Base-by-base conservation (phyloP, 768 basidiomycete species). In the Trametes cinnabarina region DNA sequence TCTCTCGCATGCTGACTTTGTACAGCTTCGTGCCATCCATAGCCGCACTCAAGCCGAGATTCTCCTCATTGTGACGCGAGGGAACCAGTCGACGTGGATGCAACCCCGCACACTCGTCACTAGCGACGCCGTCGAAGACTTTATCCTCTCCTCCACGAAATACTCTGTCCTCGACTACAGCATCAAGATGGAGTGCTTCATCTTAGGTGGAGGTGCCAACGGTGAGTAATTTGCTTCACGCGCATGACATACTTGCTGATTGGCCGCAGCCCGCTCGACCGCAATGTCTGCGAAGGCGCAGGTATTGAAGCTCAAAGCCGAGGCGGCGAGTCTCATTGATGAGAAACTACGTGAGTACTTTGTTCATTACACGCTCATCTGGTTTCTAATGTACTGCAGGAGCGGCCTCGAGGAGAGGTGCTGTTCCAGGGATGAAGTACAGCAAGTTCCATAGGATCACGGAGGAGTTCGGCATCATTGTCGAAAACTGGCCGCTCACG, bases 401-500 rank as follows among this genome's bases (percentile, higher is more conserved):
- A 11, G 46, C 22, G 46, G 46, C 46, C 26, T 47, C 46, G 26
- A 47, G 46, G 44, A 19, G 46, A 7, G 46, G 26, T 42, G 19
- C 32, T 30, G 23, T 50, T 35, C 15, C 34, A 43, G 32, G 41
- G 4, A 68, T 68, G 67, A 40, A 37, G 30, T 66, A 68, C 50
- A 19, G 20, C 19, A 62, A 65, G 43, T 66, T 67, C 49, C 60
- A 63, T 15, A 35, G 57, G 30, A 62, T 68, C 52, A 68, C 67
- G n/a, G 25, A 26, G 4, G 43, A n/a, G 25, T 53, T 59, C 34
- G 51, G 60, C 44, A 47, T 68, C 41, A 50, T 65, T 39, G n/a
- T 65, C 44, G 60, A 63, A 32, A 49, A 49, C 56, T 68, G 67
- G 67, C 67, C 67, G 8, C 64, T 66, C 9, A 19, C 32, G 19